These are phyloP conservation scores for Handroanthus guayacan DNA, from an alignment of 257 asterid genomes.

Conservation along the genomic window DNA sequence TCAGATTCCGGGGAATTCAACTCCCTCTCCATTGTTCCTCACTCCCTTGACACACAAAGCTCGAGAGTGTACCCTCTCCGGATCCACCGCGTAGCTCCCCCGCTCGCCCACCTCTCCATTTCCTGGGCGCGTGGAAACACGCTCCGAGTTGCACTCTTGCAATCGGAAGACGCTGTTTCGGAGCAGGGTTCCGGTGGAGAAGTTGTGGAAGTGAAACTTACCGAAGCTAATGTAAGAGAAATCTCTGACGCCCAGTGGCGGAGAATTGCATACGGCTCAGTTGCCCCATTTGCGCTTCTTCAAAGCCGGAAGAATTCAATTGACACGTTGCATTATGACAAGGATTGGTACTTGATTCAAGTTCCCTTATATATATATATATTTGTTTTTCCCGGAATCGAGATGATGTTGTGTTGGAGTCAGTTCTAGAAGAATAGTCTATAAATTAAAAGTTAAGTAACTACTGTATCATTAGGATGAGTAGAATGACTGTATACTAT, in stretches of 20 bases:
- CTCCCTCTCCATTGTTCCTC: slow-evolving; percentile 56
- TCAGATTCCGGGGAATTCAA: slow-evolving; percentile 58
- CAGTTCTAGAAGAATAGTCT: not conserved
- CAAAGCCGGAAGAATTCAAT: slow-evolving; percentile 75
- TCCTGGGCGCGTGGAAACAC: slow-evolving; percentile 95
- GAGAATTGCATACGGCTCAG: slow-evolving; percentile 86
- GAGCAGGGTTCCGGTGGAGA: slow-evolving; percentile 56
- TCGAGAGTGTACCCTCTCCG: slow-evolving; percentile 61
- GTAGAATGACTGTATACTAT: not conserved
- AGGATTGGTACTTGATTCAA: slow-evolving; percentile 60
- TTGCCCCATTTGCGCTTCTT: slow-evolving; percentile 90
- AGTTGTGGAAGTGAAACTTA: slow-evolving; percentile 78
- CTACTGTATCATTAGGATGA: slow-evolving; percentile 14
- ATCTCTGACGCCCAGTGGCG: slow-evolving; percentile 68
- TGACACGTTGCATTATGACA: slow-evolving; percentile 50
- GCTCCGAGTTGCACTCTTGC: slow-evolving; percentile 78
- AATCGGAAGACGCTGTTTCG: slow-evolving; percentile 36
- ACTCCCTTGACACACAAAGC: slow-evolving; percentile 41
- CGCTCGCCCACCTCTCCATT: slow-evolving; percentile 66
- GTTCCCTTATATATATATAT: not conserved
- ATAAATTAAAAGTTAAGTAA: not conserved
- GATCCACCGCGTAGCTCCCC: slow-evolving; percentile 56
- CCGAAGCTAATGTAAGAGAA: slow-evolving; percentile 60
- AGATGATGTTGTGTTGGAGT: slow-evolving; percentile 18
- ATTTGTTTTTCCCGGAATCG: not conserved